Conservation (phyloP, 257 asterid genomes). For the Mitragyna speciosa region DNA sequence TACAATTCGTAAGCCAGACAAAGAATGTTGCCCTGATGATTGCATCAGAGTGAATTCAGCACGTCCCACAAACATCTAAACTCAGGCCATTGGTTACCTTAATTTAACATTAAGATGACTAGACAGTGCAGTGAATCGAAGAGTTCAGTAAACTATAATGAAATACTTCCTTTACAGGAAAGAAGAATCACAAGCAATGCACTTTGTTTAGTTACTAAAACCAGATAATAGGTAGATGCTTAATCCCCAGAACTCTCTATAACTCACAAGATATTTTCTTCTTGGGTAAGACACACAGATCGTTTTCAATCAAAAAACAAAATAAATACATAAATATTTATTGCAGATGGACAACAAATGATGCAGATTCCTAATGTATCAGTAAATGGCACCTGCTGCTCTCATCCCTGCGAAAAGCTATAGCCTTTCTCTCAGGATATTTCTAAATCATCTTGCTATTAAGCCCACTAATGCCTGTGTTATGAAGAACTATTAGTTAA, state of each 20-base stretch:
- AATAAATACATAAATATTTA: background rate
- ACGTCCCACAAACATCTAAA: background rate
- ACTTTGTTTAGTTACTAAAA: background rate
- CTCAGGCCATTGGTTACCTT: background rate
- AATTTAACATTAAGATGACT: background rate
- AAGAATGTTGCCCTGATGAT: background rate
- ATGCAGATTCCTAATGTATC: background rate
- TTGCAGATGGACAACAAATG: background rate
- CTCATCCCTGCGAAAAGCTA: background rate
- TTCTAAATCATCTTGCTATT: background rate
- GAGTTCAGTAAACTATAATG: constrained; percentile 3
- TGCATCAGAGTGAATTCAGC: background rate
- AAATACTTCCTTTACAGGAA: background rate
- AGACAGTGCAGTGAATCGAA: background rate
- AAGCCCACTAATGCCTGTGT: background rate
- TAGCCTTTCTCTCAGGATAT: background rate
- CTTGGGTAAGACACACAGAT: background rate
- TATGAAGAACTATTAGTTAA: background rate
- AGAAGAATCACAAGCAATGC: background rate
- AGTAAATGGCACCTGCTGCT: background rate
- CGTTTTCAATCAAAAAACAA: background rate
- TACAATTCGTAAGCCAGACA: background rate
- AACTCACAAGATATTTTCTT: background rate
- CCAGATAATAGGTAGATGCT: background rate
- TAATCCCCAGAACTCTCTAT: background rate